Evolutionary conservation across 2,329 filamentous ascomycete genomes (phyloP).

Genomic region (Aspergillus latus): DNA sequence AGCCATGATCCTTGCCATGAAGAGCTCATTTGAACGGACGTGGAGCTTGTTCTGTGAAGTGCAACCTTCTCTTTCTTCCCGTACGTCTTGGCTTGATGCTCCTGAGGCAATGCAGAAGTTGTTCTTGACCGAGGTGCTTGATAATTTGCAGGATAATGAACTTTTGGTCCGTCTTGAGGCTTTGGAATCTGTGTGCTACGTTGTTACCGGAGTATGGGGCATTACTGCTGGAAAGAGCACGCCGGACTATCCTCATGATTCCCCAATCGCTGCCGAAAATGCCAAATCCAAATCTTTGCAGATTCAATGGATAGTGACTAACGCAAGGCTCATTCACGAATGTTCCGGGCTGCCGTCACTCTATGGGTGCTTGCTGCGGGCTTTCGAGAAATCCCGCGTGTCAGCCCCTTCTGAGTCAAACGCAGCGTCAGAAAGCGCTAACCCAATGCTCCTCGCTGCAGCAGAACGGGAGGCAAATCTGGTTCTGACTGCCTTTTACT

Average conservation of each 20-base stretch:
- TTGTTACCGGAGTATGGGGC: constrained; percentile 69
- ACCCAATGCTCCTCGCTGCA: constrained; percentile 36
- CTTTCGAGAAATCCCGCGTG: constrained; percentile 40
- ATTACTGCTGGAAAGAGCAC: constrained; percentile 58
- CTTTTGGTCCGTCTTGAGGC: constrained; percentile 46
- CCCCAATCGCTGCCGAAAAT: constrained; percentile 40
- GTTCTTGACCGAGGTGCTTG: constrained; percentile 42
- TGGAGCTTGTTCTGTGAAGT: constrained; percentile 61
- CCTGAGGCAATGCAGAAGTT: constrained; percentile 51
- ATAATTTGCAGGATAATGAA: constrained; percentile 40
- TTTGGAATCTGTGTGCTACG: constrained; percentile 49
- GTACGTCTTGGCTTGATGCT: constrained; percentile 65
- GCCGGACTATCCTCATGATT: constrained; percentile 32
- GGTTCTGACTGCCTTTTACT: constrained; percentile 45
- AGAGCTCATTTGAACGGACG: constrained; percentile 72
- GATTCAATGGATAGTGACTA: constrained; percentile 48
- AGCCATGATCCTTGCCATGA: constrained; percentile 71
- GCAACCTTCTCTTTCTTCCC: constrained; percentile 33
- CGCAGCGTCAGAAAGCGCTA: constrained; percentile 33
- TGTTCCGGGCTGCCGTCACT: constrained; percentile 38
- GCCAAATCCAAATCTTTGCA: constrained; percentile 51
- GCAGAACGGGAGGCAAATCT: constrained; percentile 44
- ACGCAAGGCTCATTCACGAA: constrained; percentile 39
- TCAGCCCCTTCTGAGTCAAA: constrained; percentile 25
- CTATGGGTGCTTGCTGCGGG: constrained; percentile 37